Conservation (phyloP, 2,329 filamentous ascomycete species). For the Ophidiomyces ophidiicola region DNA sequence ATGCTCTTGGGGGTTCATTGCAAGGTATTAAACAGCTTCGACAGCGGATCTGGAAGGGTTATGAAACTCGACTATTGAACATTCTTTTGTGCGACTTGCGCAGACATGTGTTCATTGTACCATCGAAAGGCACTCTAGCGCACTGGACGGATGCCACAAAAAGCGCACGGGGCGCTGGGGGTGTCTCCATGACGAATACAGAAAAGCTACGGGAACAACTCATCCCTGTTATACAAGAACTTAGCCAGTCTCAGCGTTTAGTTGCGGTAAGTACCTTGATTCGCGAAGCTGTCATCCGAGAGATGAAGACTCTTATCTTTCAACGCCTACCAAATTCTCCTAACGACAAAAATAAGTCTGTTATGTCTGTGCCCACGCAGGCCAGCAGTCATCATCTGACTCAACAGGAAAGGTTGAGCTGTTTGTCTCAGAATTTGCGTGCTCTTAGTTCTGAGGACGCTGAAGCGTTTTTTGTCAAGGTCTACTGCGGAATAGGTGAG, state of each 20-base stretch:
- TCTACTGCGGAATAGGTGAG: conserved; percentile 80
- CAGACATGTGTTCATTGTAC: conserved; percentile 4
- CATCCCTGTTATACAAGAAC: conserved; percentile 6
- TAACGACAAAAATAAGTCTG: conserved; percentile 83
- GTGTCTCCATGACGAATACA: conserved; percentile 1
- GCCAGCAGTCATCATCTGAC: conserved; percentile 54
- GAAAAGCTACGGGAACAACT: conserved; percentile 8
- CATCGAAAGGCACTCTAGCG: conserved; percentile 3
- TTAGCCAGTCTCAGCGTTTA: conserved; percentile 6
- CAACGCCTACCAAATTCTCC: conserved; percentile 78
- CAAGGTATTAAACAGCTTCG: conserved; percentile 4
- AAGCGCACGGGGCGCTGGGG: background rate
- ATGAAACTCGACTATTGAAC: conserved; percentile 1
- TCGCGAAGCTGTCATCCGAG: conserved; percentile 67
- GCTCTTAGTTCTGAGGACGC: conserved; percentile 72
- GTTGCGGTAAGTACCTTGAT: conserved; percentile 38
- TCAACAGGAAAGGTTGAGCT: conserved; percentile 77
- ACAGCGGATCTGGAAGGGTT: conserved; percentile 2
- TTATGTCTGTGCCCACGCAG: conserved; percentile 69
- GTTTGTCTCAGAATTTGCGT: conserved; percentile 74
- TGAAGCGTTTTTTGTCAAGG: conserved; percentile 64
- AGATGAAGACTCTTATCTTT: conserved; percentile 73
- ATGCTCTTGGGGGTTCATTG: conserved; percentile 2
- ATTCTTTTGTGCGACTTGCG: conserved; percentile 1
- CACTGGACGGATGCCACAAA: conserved; percentile 6